Evolutionary conservation across 345 rosid species (phyloP), one percentile per base, ranked within the genome.

Genomic region (Noccaea caerulescens): DNA sequence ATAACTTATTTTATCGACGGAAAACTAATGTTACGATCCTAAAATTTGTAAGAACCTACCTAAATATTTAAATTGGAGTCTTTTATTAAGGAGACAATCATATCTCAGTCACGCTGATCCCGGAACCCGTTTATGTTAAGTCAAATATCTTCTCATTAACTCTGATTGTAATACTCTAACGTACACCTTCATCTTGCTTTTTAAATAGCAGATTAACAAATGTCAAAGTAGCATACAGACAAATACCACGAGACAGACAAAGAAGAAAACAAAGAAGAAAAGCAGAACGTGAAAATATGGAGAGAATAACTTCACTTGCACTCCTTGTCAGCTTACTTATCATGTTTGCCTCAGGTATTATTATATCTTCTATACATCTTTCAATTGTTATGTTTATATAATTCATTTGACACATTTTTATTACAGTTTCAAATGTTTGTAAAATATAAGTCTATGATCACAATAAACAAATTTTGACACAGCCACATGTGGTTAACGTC

Each of bases 301-400:
- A 57, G 59, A 49, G 18, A 8, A 9, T 9, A 12, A 13, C 43
- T 37, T 43, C 46, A 23, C 9, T 50, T 66, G 38, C 23, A 18
- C 12, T 33, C 7, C 10, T 41, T 13, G 20, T 13, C 20, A 50
- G 34, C 59, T 73, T 66, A 16, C 27, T 66, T 13, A 33, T 73
- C 41, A 20, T 73, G 1, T 33, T 51, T 66, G 38, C 54, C 4
- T 49, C 72, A 58, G 77, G 72, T 67, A 42, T 25, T 10, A n/a
- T 18, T 55, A 8, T 42, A 9, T 53, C 3, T 51, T 53, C 36
- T 27, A 16, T 32, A 13, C 13, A 25, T 42, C 30, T 63, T 27
- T 54, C 16, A 44, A 5, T 16, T 36, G 18, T 37, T 18, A 12
- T 43, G 55, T 63, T 56, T 2, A 2, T 16, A 41, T 60, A 7